Evolutionary conservation across 2,329 filamentous ascomycete species (phyloP), one percentile per base, ranked within the genome.

Genomic region (Plenodomus biglobosus): DNA sequence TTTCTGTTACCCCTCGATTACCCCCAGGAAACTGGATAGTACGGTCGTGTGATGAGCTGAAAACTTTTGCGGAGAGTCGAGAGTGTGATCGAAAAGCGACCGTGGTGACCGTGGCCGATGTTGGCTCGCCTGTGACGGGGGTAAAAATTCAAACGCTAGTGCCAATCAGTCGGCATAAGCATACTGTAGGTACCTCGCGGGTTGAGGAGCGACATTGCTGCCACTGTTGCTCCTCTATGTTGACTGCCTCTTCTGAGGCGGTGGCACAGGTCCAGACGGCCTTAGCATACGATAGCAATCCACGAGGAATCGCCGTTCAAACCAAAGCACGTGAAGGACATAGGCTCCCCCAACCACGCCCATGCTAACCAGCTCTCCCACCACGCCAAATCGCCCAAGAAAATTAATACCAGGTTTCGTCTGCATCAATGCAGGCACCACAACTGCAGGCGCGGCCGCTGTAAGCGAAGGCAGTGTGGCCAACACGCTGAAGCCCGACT

Each of bases 311-410:
- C 50, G 47, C 13, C 63, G 59, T 50, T 73, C 70, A 22, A 63
- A 66, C 21, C 61, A 61, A 1, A 70, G 45, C 18, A 78, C 59
- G 20, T 68, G 58, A 5, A 65, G 35, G 2, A 59, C 70, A 49
- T 75, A 73, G 0, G 62, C 39, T 1, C 54, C 70, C n/a, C 65
- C 72, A 32, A 76, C 52, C 3, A 39, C 56, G 6, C 72, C 73
- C 21, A 73, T 66, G 11, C 66, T 62, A 1, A 68, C 59, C 30
- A 78, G 52, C 44, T 78, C 73, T n/a, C 73, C 75, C 7, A 76
- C 19, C 7, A 75, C 42, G 0, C 75, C 75, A 51, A 73, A 74
- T 30, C 48, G 48, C 10, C 43, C 51, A 17, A 76, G 59, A 38
- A 59, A 58, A 16, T 35, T 35, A 21, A 52, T 49, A 5, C 44